phyloP scores from a whole-genome alignment of 1,139 yeast species.

The Taphrina confusa region DNA sequence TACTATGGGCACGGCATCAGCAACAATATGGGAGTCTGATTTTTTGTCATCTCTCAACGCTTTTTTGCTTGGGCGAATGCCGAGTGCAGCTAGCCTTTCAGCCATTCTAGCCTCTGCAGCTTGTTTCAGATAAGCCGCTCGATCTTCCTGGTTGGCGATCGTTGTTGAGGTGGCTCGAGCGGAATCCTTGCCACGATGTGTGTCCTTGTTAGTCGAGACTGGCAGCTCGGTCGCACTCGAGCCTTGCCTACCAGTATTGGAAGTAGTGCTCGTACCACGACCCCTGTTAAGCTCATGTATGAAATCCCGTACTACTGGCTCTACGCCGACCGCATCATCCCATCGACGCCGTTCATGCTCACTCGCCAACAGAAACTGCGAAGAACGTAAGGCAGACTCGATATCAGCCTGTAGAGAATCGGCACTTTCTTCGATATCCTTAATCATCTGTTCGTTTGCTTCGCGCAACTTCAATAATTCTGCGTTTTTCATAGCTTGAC shows the following conservation, averaged over 20 bases:
- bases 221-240: neutral
- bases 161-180: neutral
- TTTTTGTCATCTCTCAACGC: neutral
- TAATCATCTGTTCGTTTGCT: slow-evolving; percentile 58
- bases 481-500: slow-evolving; percentile 58
- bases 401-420: slow-evolving; percentile 69
- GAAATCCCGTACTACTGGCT: slow-evolving; percentile 64
- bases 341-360: slow-evolving; percentile 69
- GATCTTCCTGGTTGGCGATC: slow-evolving; percentile 53
- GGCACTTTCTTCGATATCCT: slow-evolving; percentile 74
- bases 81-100: slow-evolving; percentile 82
- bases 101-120: slow-evolving; percentile 90
- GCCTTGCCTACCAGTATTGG: slow-evolving; percentile 3
- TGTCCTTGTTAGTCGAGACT: neutral
- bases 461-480: slow-evolving; percentile 59
- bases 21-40: slow-evolving; percentile 7
- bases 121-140: slow-evolving; percentile 82
- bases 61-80: slow-evolving; percentile 54
- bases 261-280: slow-evolving; percentile 5
- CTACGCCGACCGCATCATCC: slow-evolving; percentile 83
- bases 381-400: slow-evolving; percentile 47
- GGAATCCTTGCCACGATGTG: neutral
- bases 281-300: slow-evolving; percentile 56
- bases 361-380: slow-evolving; percentile 47
- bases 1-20: slow-evolving; percentile 42